Evolutionary conservation across 2,329 filamentous ascomycete genomes (phyloP).

Genomic region (Aspergillus sergii): DNA sequence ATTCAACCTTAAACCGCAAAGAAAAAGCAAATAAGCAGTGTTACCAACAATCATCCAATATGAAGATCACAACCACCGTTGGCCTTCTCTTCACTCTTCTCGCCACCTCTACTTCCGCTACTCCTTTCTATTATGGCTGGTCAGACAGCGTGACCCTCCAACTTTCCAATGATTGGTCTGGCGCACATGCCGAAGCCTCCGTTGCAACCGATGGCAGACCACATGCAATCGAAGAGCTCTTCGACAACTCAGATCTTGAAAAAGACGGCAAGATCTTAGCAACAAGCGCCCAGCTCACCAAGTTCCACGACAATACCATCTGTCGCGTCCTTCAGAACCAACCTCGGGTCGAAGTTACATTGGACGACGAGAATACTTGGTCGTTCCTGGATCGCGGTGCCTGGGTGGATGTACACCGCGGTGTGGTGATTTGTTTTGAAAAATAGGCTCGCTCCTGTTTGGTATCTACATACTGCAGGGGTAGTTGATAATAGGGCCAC

Average conservation of each 20-base stretch:
- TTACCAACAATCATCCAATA: background rate
- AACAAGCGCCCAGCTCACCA: slow-evolving; percentile 1
- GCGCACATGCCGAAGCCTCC: background rate
- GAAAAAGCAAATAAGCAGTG: background rate
- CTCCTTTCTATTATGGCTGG: background rate
- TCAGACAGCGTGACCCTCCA: background rate
- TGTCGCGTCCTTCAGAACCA: background rate
- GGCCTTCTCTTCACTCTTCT: background rate
- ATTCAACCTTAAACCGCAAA: background rate
- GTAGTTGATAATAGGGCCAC: background rate
- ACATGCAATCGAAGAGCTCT: background rate
- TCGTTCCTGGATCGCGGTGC: slow-evolving; percentile 1
- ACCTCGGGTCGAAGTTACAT: background rate
- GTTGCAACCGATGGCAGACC: background rate
- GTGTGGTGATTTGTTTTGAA: background rate
- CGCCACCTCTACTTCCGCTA: background rate
- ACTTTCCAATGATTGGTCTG: slow-evolving; percentile 4
- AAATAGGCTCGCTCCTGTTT: background rate
- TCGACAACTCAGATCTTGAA: background rate
- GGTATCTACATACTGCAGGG: too few relatives aligned
- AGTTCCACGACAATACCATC: background rate
- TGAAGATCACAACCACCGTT: background rate
- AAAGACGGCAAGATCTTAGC: background rate
- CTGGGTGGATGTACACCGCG: background rate
- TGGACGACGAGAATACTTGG: background rate